These are phyloP conservation scores for Fennellomyces sp. DNA, from an alignment of 371 early-diverging fungal genomes.

Conservation along the genomic window DNA sequence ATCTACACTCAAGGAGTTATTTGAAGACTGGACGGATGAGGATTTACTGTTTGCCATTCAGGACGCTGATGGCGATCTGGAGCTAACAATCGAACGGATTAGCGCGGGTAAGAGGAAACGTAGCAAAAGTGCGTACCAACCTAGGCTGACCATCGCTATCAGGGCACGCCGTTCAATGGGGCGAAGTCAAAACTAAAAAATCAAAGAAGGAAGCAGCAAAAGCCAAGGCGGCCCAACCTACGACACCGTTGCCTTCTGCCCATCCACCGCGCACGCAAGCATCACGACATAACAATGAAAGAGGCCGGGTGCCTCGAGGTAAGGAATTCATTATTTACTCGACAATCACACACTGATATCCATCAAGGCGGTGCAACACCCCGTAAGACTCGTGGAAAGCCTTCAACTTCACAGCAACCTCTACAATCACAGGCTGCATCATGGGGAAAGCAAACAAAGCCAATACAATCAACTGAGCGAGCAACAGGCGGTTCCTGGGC, in stretches of 20 bases:
- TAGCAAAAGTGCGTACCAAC: not conserved
- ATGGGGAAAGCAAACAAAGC: conserved; percentile 20
- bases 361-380: conserved; percentile 36
- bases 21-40: conserved; percentile 88
- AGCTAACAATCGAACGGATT: conserved; percentile 79
- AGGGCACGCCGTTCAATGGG: conserved; percentile 92
- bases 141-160: too few relatives aligned
- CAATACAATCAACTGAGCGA: conserved; percentile 16
- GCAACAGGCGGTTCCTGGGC: conserved; percentile 40
- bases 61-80: conserved; percentile 87
- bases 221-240: conserved; percentile 44
- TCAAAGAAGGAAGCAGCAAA: conserved; percentile 51
- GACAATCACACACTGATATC: not conserved
- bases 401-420: conserved; percentile 15
- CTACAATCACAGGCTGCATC: conserved; percentile 16
- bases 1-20: conserved; percentile 77
- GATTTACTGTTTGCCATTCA: conserved; percentile 83
- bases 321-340: conserved; percentile 3
- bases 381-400: conserved; percentile 31
- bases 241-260: conserved; percentile 10
- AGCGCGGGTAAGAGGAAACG: conserved; percentile 67
- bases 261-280: conserved; percentile 14
- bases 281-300: conserved; percentile 11
- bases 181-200: conserved; percentile 88
- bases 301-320: conserved; percentile 25